Conservation (phyloP, 441 rosid species). For the Theobroma grandiflorum region DNA sequence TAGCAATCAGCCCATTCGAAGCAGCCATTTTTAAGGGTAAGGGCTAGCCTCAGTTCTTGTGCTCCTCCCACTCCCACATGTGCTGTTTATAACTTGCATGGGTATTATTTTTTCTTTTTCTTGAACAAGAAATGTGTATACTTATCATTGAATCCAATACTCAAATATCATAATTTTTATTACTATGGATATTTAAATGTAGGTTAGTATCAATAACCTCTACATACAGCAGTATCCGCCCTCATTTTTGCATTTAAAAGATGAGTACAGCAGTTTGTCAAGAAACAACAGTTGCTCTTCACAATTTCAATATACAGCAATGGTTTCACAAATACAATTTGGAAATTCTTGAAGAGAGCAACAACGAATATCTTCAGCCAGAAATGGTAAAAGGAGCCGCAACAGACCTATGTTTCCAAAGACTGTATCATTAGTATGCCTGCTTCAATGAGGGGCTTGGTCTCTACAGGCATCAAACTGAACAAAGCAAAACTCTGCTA, state of each 20-base stretch:
- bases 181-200: no score
- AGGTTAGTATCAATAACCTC: no score
- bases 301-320: neutral
- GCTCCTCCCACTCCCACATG: no score
- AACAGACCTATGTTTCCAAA: neutral
- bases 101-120: no score
- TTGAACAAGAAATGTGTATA: no score
- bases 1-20: no score
- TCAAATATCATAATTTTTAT: no score
- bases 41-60: no score
- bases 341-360: neutral
- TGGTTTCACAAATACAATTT: neutral
- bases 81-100: no score
- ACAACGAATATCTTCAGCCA: neutral
- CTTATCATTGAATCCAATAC: no score
- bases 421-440: neutral
- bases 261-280: neutral
- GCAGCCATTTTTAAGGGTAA: no score
- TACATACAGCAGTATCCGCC: no score
- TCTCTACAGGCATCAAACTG: neutral
- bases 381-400: neutral
- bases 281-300: constrained; percentile 10
- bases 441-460: neutral
- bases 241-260: neutral
- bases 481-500: neutral